These are phyloP conservation scores for Rhododendron simsii DNA, from an alignment of 148 eudicot genomes.

Conservation along the genomic window DNA sequence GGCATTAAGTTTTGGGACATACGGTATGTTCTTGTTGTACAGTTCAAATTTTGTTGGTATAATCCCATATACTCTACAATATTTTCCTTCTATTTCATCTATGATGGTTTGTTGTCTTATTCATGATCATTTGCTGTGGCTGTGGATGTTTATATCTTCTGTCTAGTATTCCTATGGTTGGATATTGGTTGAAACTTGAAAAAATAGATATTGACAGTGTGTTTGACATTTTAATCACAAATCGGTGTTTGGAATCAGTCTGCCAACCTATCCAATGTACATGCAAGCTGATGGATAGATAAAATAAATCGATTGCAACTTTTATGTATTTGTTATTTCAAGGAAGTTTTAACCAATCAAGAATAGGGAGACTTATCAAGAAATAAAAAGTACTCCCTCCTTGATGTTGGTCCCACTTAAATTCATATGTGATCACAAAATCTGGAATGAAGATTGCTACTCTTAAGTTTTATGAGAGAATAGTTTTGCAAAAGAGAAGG, in stretches of 20 bases:
- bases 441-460: background rate
- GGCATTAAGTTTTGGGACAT: conserved; percentile 95
- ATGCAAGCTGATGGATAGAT: background rate
- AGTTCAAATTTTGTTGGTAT: background rate
- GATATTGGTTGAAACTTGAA: background rate
- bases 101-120: background rate
- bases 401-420: background rate
- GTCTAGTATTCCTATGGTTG: background rate
- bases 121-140: background rate
- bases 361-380: background rate
- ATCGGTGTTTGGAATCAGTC: background rate
- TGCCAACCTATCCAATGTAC: background rate
- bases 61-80: background rate
- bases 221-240: background rate
- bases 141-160: background rate
- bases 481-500: background rate
- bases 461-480: background rate
- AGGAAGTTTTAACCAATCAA: background rate
- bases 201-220: background rate
- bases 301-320: background rate
- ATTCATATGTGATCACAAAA: background rate
- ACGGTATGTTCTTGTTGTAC: conserved; percentile 39
- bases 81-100: background rate
- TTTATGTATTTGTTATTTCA: background rate
- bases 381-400: background rate